These are phyloP conservation scores for Komagataella pastoris DNA, from an alignment of 805 yeast genomes.

Conservation along the genomic window DNA sequence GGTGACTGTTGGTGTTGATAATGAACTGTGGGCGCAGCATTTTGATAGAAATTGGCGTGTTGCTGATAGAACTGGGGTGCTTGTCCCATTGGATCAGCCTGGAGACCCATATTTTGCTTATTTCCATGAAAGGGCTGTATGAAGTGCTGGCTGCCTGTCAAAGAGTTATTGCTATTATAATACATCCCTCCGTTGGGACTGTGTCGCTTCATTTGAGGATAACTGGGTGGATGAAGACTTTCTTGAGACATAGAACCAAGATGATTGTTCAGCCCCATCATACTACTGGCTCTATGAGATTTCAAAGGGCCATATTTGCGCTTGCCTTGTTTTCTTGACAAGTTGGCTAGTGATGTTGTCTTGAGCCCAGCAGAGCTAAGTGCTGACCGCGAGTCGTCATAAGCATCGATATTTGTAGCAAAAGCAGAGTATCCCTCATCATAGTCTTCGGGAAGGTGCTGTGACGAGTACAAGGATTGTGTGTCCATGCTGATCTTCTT, in stretches of 20 bases:
- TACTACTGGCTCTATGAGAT: not conserved
- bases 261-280: slow-evolving; percentile 1
- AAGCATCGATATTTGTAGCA: slow-evolving; percentile 1
- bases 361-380: slow-evolving; percentile 2
- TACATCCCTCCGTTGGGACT: not conserved
- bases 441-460: slow-evolving; percentile 2
- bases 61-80: slow-evolving; percentile 3
- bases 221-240: slow-evolving; percentile 1
- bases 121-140: not conserved
- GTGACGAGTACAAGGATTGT: not conserved
- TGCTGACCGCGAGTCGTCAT: slow-evolving; percentile 1
- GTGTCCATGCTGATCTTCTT: not conserved
- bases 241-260: not conserved
- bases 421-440: slow-evolving; percentile 1
- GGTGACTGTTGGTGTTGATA: not conserved
- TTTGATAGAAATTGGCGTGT: slow-evolving; percentile 3
- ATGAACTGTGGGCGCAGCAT: slow-evolving; percentile 1
- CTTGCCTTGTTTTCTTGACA: not conserved
- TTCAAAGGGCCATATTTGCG: not conserved
- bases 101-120: not conserved
- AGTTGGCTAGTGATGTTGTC: slow-evolving; percentile 3
- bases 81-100: not conserved
- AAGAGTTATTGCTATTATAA: not conserved
- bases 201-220: not conserved
- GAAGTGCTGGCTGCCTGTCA: slow-evolving; percentile 1